A percentile compares a stretch with the other conserved stretches of the same genome.
Evolutionary conservation across 2,329 filamentous ascomycete species (phyloP).

Genomic region (Paradendryphiella salina): DNA sequence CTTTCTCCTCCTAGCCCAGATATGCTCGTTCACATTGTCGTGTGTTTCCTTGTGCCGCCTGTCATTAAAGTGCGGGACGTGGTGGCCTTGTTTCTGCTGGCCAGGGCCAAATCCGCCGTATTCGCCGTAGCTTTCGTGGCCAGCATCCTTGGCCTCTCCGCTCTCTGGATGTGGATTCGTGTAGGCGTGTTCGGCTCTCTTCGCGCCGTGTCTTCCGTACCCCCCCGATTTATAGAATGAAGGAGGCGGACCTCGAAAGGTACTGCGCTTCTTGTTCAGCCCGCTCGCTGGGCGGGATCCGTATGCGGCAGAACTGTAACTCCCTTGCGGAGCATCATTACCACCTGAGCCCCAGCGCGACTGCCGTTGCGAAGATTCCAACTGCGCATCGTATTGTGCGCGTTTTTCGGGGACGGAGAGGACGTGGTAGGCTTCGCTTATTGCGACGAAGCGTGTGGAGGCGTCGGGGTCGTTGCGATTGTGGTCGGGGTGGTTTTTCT

Average conservation of each 20-base stretch:
- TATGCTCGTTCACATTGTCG: conserved; percentile 60
- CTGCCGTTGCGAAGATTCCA: conserved; percentile 47
- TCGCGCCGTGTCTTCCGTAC: conserved; percentile 68
- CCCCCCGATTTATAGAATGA: conserved; percentile 83
- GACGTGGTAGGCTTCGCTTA: conserved; percentile 80
- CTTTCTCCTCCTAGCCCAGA: conserved; percentile 49
- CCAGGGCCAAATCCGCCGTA: conserved; percentile 63
- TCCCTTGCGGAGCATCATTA: conserved; percentile 58
- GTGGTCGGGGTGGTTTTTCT: conserved; percentile 88
- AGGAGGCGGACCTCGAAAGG: conserved; percentile 84
- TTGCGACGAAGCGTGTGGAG: conserved; percentile 74
- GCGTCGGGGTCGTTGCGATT: conserved; percentile 77
- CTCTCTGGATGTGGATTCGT: conserved; percentile 23
- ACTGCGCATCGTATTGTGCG: conserved; percentile 76
- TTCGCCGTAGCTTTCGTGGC: conserved; percentile 38
- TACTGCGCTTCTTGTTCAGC: conserved; percentile 72
- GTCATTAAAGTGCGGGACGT: conserved; percentile 77
- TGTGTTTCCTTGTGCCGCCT: conserved; percentile 74
- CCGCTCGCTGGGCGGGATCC: conserved; percentile 80
- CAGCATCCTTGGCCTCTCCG: conserved; percentile 26
- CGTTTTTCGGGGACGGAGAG: conserved; percentile 76
- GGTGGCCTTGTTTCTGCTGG: conserved; percentile 53
- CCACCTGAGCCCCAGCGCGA: conserved; percentile 38
- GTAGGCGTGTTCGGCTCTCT: conserved; percentile 55
- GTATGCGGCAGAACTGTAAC: conserved; percentile 58